phyloP scores from a whole-genome alignment of 2,329 filamentous ascomycete species.

The Helminthosporium solani region DNA sequence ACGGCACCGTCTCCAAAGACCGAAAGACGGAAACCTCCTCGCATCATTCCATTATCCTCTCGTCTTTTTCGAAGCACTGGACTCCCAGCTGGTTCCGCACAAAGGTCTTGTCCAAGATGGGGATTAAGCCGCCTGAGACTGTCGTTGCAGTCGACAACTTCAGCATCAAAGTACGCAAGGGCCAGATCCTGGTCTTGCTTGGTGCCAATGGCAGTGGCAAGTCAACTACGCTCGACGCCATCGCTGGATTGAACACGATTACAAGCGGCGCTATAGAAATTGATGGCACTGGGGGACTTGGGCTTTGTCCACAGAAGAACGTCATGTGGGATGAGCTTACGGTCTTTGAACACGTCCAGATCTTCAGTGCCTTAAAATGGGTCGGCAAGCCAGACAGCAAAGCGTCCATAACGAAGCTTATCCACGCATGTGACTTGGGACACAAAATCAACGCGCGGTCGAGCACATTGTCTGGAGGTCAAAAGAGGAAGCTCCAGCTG shows the following conservation, averaged over 20 bases:
- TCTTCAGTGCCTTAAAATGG: conserved; percentile 82
- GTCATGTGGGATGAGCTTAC: conserved; percentile 90
- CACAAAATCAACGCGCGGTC: conserved; percentile 71
- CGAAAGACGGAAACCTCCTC: conserved; percentile 46
- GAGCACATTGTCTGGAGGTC: conserved; percentile 81
- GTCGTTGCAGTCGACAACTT: conserved; percentile 79
- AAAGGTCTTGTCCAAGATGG: conserved; percentile 49
- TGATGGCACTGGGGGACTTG: conserved; percentile 75
- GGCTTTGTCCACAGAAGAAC: conserved; percentile 89
- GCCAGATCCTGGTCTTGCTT: conserved; percentile 82
- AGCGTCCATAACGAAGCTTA: conserved; percentile 62
- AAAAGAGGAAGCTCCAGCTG: conserved; percentile 88
- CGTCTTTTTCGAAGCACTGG: conserved; percentile 77
- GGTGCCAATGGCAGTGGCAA: conserved; percentile 92
- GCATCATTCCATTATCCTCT: conserved; percentile 65
- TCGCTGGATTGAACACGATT: conserved; percentile 77
- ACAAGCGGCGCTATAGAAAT: conserved; percentile 76
- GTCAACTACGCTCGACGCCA: conserved; percentile 83
- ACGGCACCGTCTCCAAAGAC: conserved; percentile 67
- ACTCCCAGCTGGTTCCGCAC: conserved; percentile 61
- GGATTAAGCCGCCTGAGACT: conserved; percentile 55
- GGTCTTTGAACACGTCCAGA: conserved; percentile 77
- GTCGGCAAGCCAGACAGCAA: conserved; percentile 53
- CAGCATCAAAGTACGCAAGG: conserved; percentile 68
- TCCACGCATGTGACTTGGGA: conserved; percentile 70